Evolutionary conservation across 2,329 filamentous ascomycete genomes (phyloP), one percentile per base, ranked within the genome.

Genomic region (Ophiostoma angusticollis): DNA sequence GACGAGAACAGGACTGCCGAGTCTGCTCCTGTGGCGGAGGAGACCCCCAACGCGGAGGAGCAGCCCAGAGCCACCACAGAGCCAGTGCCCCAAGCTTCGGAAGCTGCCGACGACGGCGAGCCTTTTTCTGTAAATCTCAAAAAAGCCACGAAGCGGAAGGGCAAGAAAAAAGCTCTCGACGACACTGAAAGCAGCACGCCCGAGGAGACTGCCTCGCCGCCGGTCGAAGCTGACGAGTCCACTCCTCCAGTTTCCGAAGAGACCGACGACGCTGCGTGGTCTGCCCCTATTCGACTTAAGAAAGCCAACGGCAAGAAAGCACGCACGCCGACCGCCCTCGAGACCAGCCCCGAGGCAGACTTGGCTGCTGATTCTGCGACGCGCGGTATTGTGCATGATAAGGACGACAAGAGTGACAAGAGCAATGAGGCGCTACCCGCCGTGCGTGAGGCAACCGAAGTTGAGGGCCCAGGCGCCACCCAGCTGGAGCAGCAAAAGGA

Each of bases 141-240:
- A 46, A 59, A 59, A 28, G 47, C 49, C 41, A 53, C 50, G 43
- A 48, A 48, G 30, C 46, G 39, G 23, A 47, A 47, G 37, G 36
- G 24, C 12, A 46, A 44, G 31, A 45, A 40, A 22, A 29, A 23
- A 4, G 3, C 14, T 19, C 12, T 29, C 11, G 25, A 21, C 14
- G 13, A 22, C 12, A 11, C 17, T 7, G 24, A 28, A 5, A 36
- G 23, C 23, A 36, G n/a, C 17, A 36, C 23, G 5, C 24, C 25
- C 13, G 35, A 37, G 7, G 18, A 28, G 25, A 7, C 27, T n/a
- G 17, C 18, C 13, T 8, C 13, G 6, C 16, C 23, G 9, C 13
- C 18, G n/a, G 25, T 27, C 21, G 34, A 36, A 36, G 31, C 13
- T 7, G 28, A 28, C 17, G 35, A 27, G 12, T 5, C 31, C 12